Evolutionary conservation across 1,139 yeast species (phyloP), one percentile per base, ranked within the genome.

Genomic region (Yamadazyma mexicana): DNA sequence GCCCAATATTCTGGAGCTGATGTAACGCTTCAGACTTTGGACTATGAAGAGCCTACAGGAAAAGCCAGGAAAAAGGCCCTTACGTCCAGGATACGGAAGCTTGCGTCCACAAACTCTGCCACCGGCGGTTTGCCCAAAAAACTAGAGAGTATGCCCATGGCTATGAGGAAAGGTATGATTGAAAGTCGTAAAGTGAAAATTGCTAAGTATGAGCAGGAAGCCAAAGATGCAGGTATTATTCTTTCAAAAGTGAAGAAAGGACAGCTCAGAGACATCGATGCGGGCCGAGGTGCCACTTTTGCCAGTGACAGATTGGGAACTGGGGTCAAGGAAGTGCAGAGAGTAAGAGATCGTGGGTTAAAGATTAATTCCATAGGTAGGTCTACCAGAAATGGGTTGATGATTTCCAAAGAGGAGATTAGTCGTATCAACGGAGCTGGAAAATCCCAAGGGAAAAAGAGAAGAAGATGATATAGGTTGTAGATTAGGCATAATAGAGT

Each of bases 211-310:
- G 95, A 87, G 56, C 66, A 74, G 42, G 89, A 87, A 36, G 97
- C 98, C 6, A 75, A 70, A 44, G 91, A 91, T 30, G 95, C 95
- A 2, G 98, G 98, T 7, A 87, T 91, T 44, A 76, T 92, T 17
- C 67, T 91, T 38, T 74, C 89, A 3, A 81, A 73, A 53, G 79
- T 74, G 15, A 74, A 70, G 52, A 81, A 79, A 59, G 89, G 88
- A 6, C 76, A 81, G 43, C 66, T 83, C 43, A 69, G 92, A 54
- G 70, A 71, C 41, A 60, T 78, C 50, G 70, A 77, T 47, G 64
- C 71, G 37, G 87, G 84, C 31, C 66, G 67, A 42, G 83, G 84
- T 2, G 68, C 73, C 6, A 74, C 81, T 5, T 58, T 68, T 14
- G 55, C 76, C 12, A 63, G 72, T 43, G 81, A 81, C 45, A 63